phyloP scores from a whole-genome alignment of 306 rosid genomes.

The Lathyrus aphaca region DNA sequence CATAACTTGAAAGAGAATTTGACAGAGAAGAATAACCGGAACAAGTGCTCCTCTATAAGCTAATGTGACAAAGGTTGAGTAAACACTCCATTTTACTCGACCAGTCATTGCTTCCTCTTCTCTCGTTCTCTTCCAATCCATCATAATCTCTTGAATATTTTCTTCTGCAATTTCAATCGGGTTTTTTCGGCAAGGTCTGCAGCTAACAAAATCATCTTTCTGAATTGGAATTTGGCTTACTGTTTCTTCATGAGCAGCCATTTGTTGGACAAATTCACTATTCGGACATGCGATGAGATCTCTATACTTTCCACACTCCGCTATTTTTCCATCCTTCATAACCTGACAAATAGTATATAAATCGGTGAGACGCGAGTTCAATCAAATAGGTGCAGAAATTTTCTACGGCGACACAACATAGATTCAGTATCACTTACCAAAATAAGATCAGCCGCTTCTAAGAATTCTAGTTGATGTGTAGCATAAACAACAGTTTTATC shows the following conservation, averaged over 20 bases:
- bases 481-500: slow-evolving; percentile 85
- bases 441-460: slow-evolving; percentile 80
- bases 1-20: slow-evolving; percentile 73
- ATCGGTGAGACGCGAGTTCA: neutral
- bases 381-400: slow-evolving; percentile 7
- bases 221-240: slow-evolving; percentile 63
- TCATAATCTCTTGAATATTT: slow-evolving; percentile 40
- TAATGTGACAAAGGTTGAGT: slow-evolving; percentile 73
- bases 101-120: slow-evolving; percentile 85
- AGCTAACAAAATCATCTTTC: slow-evolving; percentile 42
- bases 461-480: slow-evolving; percentile 88
- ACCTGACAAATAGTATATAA: slow-evolving; percentile 51
- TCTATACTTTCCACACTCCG: slow-evolving; percentile 69
- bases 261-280: slow-evolving; percentile 75
- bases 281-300: slow-evolving; percentile 60
- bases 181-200: slow-evolving; percentile 47
- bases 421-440: slow-evolving; percentile 54
- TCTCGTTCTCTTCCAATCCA: slow-evolving; percentile 48
- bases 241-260: slow-evolving; percentile 78
- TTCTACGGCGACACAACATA: slow-evolving; percentile 1
- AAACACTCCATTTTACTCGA: slow-evolving; percentile 85
- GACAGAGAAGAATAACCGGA: slow-evolving; percentile 86
- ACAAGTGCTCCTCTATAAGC: slow-evolving; percentile 84
- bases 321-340: slow-evolving; percentile 75
- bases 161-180: slow-evolving; percentile 66